These are phyloP conservation scores for Scutellaria galericulata DNA, from an alignment of 257 asterid species.

Conservation along the genomic window DNA sequence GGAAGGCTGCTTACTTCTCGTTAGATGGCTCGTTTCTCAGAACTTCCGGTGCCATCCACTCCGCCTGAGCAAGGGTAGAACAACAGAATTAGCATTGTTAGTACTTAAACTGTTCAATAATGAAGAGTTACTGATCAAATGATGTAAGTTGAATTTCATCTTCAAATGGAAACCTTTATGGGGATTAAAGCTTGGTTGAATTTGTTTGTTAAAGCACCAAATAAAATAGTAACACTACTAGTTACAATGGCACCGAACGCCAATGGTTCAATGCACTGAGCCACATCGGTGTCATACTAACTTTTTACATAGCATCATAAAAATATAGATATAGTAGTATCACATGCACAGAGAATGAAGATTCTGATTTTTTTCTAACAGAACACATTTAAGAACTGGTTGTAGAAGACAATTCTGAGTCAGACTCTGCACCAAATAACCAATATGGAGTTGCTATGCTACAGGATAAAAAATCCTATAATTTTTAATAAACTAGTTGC, in stretches of 20 bases:
- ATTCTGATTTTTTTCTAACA: too few species aligned
- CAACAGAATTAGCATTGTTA: conserved; percentile 30
- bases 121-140: background rate
- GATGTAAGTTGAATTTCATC: conserved; percentile 7
- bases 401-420: background rate
- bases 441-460: background rate
- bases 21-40: conserved; percentile 96
- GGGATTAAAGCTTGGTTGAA: conserved; percentile 2
- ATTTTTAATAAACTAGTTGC: background rate
- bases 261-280: background rate
- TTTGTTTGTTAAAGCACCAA: conserved; percentile 5
- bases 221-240: background rate
- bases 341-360: too few species aligned
- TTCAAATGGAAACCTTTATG: conserved; percentile 3
- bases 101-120: conserved; percentile 3
- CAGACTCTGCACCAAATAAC: background rate
- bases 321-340: background rate
- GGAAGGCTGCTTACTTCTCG: conserved; percentile 70
- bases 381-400: background rate
- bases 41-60: conserved; percentile 99
- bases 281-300: background rate
- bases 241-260: too few species aligned
- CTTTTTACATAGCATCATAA: background rate
- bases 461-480: background rate
- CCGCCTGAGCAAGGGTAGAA: conserved; percentile 72